Percentiles rank a stretch among this genome's conserved stretches.
These are phyloP conservation scores for Coemansia sp. DNA, from an alignment of 371 early-diverging fungal species.

Conservation along the genomic window DNA sequence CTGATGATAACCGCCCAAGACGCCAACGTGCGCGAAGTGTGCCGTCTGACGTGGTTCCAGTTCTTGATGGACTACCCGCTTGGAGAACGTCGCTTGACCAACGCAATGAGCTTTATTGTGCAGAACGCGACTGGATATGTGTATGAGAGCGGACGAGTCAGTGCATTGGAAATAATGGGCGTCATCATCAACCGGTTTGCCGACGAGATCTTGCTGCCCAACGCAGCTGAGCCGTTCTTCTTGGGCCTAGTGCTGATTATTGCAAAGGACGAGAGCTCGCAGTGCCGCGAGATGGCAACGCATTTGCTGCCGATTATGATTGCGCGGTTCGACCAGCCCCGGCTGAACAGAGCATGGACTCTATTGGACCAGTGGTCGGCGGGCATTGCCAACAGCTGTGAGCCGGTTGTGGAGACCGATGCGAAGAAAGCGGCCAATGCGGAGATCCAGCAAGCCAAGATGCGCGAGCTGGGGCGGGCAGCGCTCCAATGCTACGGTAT, in stretches of 20 bases:
- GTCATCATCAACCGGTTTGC: constrained; percentile 75
- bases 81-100: constrained; percentile 72
- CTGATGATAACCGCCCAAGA: constrained; percentile 86
- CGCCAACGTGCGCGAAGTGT: constrained; percentile 74
- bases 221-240: constrained; percentile 76
- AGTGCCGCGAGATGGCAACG: constrained; percentile 87
- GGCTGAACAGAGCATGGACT: constrained; percentile 58
- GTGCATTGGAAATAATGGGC: constrained; percentile 81
- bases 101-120: constrained; percentile 80
- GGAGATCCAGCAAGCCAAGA: constrained; percentile 32
- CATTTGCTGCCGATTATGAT: constrained; percentile 68
- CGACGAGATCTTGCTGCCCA: constrained; percentile 66
- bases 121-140: constrained; percentile 81
- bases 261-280: constrained; percentile 85
- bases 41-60: constrained; percentile 75
- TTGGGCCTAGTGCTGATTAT: constrained; percentile 77
- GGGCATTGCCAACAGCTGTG: constrained; percentile 15
- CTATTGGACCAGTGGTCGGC: constrained; percentile 75
- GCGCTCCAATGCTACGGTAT: constrained; percentile 85
- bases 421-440: constrained; percentile 15
- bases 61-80: constrained; percentile 95
- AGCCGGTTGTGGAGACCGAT: constrained; percentile 1
- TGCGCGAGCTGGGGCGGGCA: constrained; percentile 65
- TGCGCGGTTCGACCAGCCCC: constrained; percentile 58
- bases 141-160: constrained; percentile 85